These are phyloP conservation scores for Pythium coloratum DNA, from an alignment of 352 stramenopile species.

Conservation along the genomic window DNA sequence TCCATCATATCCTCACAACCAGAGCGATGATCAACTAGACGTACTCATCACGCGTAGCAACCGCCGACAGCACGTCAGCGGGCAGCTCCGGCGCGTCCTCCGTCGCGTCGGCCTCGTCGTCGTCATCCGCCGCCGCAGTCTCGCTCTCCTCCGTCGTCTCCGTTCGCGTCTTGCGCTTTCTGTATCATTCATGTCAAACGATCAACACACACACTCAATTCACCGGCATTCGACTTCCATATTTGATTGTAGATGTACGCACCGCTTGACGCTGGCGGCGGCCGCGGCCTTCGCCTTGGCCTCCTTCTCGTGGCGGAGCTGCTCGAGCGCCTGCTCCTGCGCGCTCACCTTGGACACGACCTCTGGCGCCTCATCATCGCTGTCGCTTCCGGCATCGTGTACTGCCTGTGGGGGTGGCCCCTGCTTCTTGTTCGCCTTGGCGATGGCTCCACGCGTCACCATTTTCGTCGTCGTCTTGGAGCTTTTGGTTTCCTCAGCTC, in stretches of 20 bases:
- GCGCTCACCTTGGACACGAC: slow-evolving; percentile 75
- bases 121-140: slow-evolving; percentile 18
- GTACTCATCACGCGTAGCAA: slow-evolving; percentile 65
- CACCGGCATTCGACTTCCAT: neutral
- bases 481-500: slow-evolving; percentile 3
- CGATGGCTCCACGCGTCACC: slow-evolving; percentile 31
- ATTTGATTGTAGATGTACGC: neutral
- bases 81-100: slow-evolving; percentile 49
- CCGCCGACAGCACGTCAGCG: slow-evolving; percentile 60
- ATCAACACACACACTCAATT: neutral
- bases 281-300: slow-evolving; percentile 45
- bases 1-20: neutral
- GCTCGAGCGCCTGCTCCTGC: slow-evolving; percentile 48
- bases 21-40: slow-evolving; percentile 4
- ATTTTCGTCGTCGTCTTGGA: slow-evolving; percentile 16
- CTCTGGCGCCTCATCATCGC: slow-evolving; percentile 77
- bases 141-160: slow-evolving; percentile 18
- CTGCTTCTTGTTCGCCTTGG: slow-evolving; percentile 21
- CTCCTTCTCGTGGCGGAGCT: slow-evolving; percentile 51
- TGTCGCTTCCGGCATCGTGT: slow-evolving; percentile 36
- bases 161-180: slow-evolving; percentile 50
- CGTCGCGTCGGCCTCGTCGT: slow-evolving; percentile 14
- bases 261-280: slow-evolving; percentile 47
- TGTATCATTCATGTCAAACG: neutral
- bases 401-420: neutral